phyloP scores from a whole-genome alignment of 2,329 filamentous ascomycete genomes.

The Berkeleyomyces rouxiae region DNA sequence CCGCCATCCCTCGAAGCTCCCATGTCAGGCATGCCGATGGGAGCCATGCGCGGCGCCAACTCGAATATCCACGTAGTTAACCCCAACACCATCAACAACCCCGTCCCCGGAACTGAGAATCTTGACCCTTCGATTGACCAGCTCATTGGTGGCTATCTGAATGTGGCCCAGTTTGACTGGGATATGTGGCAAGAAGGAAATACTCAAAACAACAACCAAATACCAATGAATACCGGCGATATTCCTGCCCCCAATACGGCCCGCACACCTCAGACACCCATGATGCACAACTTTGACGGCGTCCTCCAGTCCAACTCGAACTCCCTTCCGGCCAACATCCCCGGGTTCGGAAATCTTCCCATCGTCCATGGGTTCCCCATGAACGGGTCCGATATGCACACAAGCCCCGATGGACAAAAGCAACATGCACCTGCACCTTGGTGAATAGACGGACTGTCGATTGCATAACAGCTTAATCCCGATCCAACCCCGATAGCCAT shows the following conservation, averaged over 20 bases:
- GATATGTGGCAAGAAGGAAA: slow-evolving; percentile 25
- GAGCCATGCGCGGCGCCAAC: not conserved
- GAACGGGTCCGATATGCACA: not conserved
- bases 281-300: slow-evolving; percentile 1
- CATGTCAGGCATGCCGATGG: slow-evolving; percentile 13
- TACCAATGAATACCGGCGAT: not conserved
- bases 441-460: not conserved
- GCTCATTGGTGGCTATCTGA: slow-evolving; percentile 28
- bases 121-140: slow-evolving; percentile 24
- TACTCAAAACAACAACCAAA: not conserved
- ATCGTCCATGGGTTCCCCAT: slow-evolving; percentile 5
- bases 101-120: not conserved
- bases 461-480: too few species aligned
- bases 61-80: not conserved
- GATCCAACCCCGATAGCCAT: not conserved
- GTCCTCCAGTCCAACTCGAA: slow-evolving; percentile 1
- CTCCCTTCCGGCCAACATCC: slow-evolving; percentile 2
- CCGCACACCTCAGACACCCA: slow-evolving; percentile 1
- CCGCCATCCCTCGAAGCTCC: slow-evolving; percentile 10
- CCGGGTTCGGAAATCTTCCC: slow-evolving; percentile 12
- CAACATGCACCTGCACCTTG: not conserved
- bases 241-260: not conserved
- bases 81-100: not conserved
- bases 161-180: slow-evolving; percentile 29
- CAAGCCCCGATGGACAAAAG: not conserved